Conservation (phyloP, 257 asterid species). For the Petunia axillaris region DNA sequence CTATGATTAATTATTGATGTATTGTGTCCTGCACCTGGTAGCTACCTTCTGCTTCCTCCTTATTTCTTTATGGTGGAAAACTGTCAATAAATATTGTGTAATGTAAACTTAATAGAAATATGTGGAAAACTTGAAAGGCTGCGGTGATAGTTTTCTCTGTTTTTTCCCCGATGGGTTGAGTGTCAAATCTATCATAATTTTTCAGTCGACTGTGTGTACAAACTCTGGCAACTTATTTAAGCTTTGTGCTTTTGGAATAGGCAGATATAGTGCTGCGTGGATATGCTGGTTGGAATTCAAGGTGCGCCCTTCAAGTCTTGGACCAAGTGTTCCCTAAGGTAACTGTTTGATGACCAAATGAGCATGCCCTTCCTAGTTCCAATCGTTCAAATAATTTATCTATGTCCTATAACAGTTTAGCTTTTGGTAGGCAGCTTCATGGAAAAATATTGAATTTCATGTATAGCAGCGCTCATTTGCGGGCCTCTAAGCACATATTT, state of each 20-base stretch:
- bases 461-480: not conserved
- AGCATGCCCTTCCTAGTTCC: not conserved
- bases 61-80: not conserved
- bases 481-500: not conserved
- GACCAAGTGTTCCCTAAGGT: constrained; percentile 71
- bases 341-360: not conserved
- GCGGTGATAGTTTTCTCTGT: not conserved
- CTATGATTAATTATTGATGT: too few relatives aligned
- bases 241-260: constrained; percentile 32
- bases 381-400: not conserved
- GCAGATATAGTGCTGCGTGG: constrained; percentile 77
- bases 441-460: not conserved
- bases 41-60: too few relatives aligned
- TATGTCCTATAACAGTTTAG: not conserved
- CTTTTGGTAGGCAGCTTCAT: not conserved
- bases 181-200: not conserved
- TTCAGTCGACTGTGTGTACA: not conserved
- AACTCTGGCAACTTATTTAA: not conserved
- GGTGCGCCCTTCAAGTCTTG: constrained; percentile 65
- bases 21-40: too few relatives aligned
- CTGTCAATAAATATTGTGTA: not conserved
- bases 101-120: not conserved
- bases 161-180: not conserved
- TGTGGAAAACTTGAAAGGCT: not conserved
- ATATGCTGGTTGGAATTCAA: constrained; percentile 74